phyloP scores from a whole-genome alignment of 371 early-diverging fungal genomes.

The Rhizomucor miehei region DNA sequence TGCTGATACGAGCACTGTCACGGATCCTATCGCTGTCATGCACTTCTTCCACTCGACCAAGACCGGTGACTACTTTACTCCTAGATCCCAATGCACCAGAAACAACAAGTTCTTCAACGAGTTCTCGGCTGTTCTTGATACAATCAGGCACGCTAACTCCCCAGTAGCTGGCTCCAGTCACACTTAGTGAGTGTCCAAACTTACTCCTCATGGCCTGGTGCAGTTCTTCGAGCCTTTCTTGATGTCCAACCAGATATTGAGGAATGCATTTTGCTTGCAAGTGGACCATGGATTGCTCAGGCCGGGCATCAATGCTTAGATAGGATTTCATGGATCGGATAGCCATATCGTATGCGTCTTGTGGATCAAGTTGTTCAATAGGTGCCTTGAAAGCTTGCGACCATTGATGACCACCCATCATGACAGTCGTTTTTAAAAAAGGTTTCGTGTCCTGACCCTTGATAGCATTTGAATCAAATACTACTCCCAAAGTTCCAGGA shows the following conservation, averaged over 20 bases:
- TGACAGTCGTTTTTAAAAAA: conserved; percentile 75
- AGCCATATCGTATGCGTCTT: conserved; percentile 21
- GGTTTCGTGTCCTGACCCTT: conserved; percentile 58
- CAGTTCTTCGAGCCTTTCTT: conserved; percentile 58
- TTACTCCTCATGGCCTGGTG: conserved; percentile 45
- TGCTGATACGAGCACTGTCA: conserved; percentile 34
- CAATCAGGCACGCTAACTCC: conserved; percentile 91
- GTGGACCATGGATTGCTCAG: conserved; percentile 50
- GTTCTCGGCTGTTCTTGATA: conserved; percentile 67
- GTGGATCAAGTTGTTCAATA: conserved; percentile 27
- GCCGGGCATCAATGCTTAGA: conserved; percentile 54
- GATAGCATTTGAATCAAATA: conserved; percentile 87
- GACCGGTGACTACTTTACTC: conserved; percentile 50
- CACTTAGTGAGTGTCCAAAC: conserved; percentile 57
- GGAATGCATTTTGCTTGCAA: conserved; percentile 87
- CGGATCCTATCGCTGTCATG: conserved; percentile 12
- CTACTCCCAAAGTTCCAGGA: conserved; percentile 76
- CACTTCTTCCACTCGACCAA: conserved; percentile 30
- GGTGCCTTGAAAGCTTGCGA: conserved; percentile 34
- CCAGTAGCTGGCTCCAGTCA: conserved; percentile 79
- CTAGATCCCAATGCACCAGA: conserved; percentile 38
- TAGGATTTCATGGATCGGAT: conserved; percentile 45
- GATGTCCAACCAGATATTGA: conserved; percentile 84
- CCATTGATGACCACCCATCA: conserved; percentile 91
- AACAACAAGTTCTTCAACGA: conserved; percentile 52